Base-by-base conservation (phyloP, 371 early-diverging fungal genomes). In the Syncephalastrum monosporum region DNA sequence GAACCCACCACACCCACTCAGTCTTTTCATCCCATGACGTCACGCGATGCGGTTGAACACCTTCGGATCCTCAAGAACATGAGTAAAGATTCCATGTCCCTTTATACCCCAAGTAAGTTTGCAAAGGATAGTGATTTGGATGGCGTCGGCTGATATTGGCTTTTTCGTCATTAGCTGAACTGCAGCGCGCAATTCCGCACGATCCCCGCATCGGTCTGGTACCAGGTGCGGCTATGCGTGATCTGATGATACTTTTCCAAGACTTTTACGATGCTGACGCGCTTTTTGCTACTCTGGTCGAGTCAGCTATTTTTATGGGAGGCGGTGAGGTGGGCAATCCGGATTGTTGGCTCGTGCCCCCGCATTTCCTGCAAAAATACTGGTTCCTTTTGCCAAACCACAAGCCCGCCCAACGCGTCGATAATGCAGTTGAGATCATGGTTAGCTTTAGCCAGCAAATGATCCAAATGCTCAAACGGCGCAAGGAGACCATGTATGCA, bases 241-340 rank as follows among this genome's bases (percentile, higher is more conserved):
- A 77, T 27, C 64, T 59, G 27, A 69, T 77, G 74, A 77, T 77
- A 45, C n/a, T 74, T 8, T 77, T 69, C 44, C 69, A 69, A 59
- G 74, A 72, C 46, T 74, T 59, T 57, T 74, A 74, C 50, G 68
- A 74, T 42, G 60, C 67, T 0, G 68, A 77, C 47, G 72, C 66
- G 46, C 49, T 77, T 2, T 77, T 77, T n/a, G 67, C 55, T 6
- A 53, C 50, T 4, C 43, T 77, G 8, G 43, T 77, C 6, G 67
- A 67, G 29, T 51, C 55, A 17, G 70, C 74, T 14, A 41, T 71
- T 25, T 77, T 77, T 52, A 59, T 69, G 8, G 77, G 77, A 4
- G 38, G 38, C 8, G 72, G 72, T 13, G 72, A 77, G 25, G 24
- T 74, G 14, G 75, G 69, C 25, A 65, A 74, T 58, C 63, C 68